Evolutionary conservation across 495 filamentous ascomycete species (phyloP).

Genomic region (Lasiosphaeria hispida): DNA sequence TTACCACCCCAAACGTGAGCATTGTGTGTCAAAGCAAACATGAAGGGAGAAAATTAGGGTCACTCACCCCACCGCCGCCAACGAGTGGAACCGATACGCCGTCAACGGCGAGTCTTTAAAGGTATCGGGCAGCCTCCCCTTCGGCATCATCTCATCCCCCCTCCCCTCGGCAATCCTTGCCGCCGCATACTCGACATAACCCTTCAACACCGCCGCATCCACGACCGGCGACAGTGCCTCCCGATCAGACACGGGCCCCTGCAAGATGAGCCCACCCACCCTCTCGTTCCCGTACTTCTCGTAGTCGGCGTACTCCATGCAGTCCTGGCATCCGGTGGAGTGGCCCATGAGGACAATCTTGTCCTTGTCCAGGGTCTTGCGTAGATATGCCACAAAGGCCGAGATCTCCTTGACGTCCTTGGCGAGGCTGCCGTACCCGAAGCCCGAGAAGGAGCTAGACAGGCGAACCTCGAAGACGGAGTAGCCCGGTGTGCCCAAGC

Average conservation of each 20-base stretch:
- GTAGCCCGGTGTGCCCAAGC: conserved; percentile 17
- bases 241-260: conserved; percentile 77
- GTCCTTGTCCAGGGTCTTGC: conserved; percentile 36
- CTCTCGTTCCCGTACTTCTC: conserved; percentile 33
- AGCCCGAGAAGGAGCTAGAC: conserved; percentile 63
- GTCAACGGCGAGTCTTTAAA: conserved; percentile 56
- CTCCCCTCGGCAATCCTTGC: conserved; percentile 52
- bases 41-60: neutral
- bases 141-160: conserved; percentile 57
- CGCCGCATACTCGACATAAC: conserved; percentile 51
- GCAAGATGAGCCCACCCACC: conserved; percentile 79
- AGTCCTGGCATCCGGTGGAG: conserved; percentile 78
- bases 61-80: conserved; percentile 56
- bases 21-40: neutral
- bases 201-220: conserved; percentile 44
- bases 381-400: conserved; percentile 68
- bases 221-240: conserved; percentile 54
- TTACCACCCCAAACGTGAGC: neutral
- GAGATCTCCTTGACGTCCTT: conserved; percentile 73
- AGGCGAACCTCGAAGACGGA: conserved; percentile 46
- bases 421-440: conserved; percentile 65
- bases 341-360: conserved; percentile 88
- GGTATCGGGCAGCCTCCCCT: conserved; percentile 47
- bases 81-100: conserved; percentile 64
- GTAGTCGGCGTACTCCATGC: conserved; percentile 62